Percentiles rank a stretch among this genome's conserved stretches.
Conservation (phyloP, 345 rosid genomes). For the Linum trigynum region DNA sequence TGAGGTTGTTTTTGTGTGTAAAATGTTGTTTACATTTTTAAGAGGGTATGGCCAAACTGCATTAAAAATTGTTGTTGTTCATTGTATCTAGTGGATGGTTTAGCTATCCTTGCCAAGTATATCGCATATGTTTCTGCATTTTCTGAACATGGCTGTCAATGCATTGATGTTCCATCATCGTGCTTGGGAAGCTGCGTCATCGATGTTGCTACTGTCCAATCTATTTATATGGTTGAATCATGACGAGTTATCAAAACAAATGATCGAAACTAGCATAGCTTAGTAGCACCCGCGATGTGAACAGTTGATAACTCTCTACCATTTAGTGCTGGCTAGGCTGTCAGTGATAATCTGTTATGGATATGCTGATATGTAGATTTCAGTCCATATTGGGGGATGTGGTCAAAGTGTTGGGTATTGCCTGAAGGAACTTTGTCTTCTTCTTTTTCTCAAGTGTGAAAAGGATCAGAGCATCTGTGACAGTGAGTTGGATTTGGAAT, state of each 20-base stretch:
- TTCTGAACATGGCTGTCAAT: not conserved
- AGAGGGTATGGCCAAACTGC: not conserved
- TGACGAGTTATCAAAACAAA: not conserved
- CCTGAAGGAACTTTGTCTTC: not conserved
- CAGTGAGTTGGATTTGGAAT: not conserved
- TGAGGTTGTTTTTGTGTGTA: not conserved
- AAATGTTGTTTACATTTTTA: not conserved
- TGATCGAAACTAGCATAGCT: not conserved
- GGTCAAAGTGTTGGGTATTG: not conserved
- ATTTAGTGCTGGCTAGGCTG: not conserved
- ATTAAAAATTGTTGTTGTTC: not conserved
- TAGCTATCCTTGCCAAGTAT: not conserved
- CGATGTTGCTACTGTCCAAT: not conserved
- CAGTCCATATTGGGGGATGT: not conserved
- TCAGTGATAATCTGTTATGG: not conserved
- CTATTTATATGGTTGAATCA: not conserved
- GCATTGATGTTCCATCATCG: not conserved
- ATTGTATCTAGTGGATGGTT: not conserved
- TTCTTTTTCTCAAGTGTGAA: not conserved
- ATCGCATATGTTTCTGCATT: not conserved
- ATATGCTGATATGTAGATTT: not conserved
- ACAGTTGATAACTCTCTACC: not conserved
- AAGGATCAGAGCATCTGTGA: not conserved
- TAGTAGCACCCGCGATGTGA: not conserved
- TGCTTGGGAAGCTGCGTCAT: not conserved